These are phyloP conservation scores for Eimeria tenella DNA, from an alignment of 169 alveolate species.

Conservation along the genomic window DNA sequence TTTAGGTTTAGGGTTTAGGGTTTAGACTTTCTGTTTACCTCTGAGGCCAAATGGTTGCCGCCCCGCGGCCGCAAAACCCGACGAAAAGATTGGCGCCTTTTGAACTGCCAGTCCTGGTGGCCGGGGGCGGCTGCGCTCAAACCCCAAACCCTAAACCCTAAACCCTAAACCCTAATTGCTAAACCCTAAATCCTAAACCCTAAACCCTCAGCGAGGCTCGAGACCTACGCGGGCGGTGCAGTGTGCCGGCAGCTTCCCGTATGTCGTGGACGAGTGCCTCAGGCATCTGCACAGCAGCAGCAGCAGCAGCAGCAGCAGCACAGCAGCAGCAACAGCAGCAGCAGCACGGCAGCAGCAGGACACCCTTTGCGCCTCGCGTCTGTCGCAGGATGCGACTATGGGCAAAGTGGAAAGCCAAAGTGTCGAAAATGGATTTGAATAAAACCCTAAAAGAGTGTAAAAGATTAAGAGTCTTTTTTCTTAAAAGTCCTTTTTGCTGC, in stretches of 20 bases:
- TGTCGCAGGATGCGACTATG: not conserved
- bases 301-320: not conserved
- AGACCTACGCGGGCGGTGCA: not conserved
- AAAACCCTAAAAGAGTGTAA: too few relatives aligned
- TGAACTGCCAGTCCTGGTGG: not conserved
- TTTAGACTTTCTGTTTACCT: too few relatives aligned
- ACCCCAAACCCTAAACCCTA: constrained; percentile 8
- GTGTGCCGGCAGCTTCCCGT: not conserved
- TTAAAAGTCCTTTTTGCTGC: too few relatives aligned
- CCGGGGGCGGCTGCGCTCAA: not conserved
- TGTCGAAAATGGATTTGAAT: too few relatives aligned
- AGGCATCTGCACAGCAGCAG: constrained; percentile 22
- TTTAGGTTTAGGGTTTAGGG: too few relatives aligned
- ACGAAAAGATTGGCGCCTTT: not conserved
- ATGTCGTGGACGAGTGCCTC: not conserved
- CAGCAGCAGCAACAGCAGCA: not conserved
- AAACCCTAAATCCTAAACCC: constrained; percentile 44
- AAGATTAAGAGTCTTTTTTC: too few relatives aligned
- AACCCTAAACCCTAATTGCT: not conserved
- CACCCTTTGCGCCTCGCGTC: not conserved
- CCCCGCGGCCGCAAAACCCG: not conserved
- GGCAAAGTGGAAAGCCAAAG: too few relatives aligned
- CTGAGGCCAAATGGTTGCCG: too few relatives aligned
- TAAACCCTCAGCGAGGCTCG: not conserved
- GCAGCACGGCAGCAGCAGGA: not conserved